Evolutionary conservation across 805 yeast species (phyloP).

Genomic region (Monosporozyma siamensis): DNA sequence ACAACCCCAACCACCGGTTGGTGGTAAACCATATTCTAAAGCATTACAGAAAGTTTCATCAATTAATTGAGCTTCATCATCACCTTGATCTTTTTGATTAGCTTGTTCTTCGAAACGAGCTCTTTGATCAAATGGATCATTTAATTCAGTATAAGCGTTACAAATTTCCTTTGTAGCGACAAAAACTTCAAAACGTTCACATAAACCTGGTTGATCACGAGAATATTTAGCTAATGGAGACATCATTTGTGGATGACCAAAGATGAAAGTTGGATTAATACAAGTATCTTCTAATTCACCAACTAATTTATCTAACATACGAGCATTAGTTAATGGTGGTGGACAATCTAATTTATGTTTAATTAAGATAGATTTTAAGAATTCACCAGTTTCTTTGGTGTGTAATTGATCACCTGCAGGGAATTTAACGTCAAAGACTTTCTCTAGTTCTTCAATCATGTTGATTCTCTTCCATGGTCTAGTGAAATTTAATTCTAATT

Average conservation of each 20-base stretch:
- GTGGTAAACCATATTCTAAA: conserved; percentile 95
- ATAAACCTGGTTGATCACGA: conserved; percentile 83
- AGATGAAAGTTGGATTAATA: conserved; percentile 94
- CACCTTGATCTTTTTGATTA: conserved; percentile 96
- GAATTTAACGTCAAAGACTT: conserved; percentile 74
- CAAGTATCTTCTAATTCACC: conserved; percentile 93
- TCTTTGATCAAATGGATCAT: conserved; percentile 98
- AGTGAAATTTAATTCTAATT: conserved; percentile 70
- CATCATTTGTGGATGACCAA: conserved; percentile 99
- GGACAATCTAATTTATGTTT: conserved; percentile 81
- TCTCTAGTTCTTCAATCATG: conserved; percentile 94
- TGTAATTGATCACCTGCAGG: conserved; percentile 94
- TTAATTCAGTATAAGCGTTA: conserved; percentile 97
- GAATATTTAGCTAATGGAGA: conserved; percentile 97
- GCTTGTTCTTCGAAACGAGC: conserved; percentile 98
- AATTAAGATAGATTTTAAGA: conserved; percentile 69
- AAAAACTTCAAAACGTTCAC: conserved; percentile 97
- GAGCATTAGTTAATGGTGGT: conserved; percentile 89
- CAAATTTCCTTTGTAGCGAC: conserved; percentile 98
- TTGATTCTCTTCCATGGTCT: conserved; percentile 99
- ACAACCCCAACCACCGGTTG: conserved; percentile 99
- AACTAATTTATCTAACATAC: conserved; percentile 96
- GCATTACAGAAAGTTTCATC: conserved; percentile 98
- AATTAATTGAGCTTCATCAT: conserved; percentile 93
- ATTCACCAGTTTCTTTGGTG: conserved; percentile 86